Base-by-base conservation (phyloP, 164 flowering plant genomes). In the Saururus chinensis region DNA sequence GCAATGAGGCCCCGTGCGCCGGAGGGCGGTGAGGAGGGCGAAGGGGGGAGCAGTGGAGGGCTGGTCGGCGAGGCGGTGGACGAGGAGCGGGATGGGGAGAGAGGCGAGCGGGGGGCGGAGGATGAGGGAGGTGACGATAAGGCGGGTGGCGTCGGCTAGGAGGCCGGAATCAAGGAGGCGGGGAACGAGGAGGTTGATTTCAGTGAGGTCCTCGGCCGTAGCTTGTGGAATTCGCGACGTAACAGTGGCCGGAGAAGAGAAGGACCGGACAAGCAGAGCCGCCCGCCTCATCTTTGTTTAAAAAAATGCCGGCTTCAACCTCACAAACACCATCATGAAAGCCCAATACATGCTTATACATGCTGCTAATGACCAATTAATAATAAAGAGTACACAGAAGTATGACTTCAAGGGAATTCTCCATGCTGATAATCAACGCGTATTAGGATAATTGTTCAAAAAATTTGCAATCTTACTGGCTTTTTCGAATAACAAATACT, bases 111-210 rank as follows among this genome's bases (percentile, higher is more conserved):
- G 40, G 6, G 62, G 63, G 56, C 26, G 51, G 19, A 51, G 11
- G 41, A 61, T 56, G 40, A 60, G 63, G 19, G 51, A 45, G 7
- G 56, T 24, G 37, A 23, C 48, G 63, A 66, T 0, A 40, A 66
- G 63, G 57, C 48, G 57, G 62, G 24, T 58, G 57, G 63, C 63
- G 17, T 59, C 63, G 30, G 10, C 51, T 21, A 59, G 51, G 68
- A 30, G 62, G 59, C 30, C 52, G 52, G 57, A 45, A n/a, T 64
- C 60, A 51, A 62, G 59, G 58, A 66, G 68, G 51, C 62, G 63
- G 16, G 68, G 68, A 37, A 66, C 59, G 37, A 66, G 63, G 57
- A 59, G 62, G 57, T 66, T 66, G 35, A 66, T 45, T 59, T 53
- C 57, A 51, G 57, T n/a, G 22, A 66, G 58, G 9, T 66, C 57